phyloP scores from a whole-genome alignment of 179 eudicot species.

The Beta corolliflora region DNA sequence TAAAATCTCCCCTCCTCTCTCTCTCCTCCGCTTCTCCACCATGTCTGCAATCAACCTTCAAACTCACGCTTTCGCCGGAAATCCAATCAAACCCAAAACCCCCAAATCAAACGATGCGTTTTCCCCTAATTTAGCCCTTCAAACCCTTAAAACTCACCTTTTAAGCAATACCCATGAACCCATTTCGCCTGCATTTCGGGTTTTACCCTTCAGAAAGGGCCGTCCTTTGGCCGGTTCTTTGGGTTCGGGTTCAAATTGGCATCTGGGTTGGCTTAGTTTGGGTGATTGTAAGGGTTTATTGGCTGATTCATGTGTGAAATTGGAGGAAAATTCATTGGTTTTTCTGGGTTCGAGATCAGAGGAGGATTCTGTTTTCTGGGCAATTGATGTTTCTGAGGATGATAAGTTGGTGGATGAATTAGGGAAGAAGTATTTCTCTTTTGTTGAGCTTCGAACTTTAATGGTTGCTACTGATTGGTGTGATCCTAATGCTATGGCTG shows the following conservation, averaged over 20 bases:
- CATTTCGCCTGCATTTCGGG: conserved; percentile 54
- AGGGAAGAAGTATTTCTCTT: conserved; percentile 57
- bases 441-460: conserved; percentile 91
- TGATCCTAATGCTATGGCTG: conserved; percentile 67
- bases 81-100: conserved; percentile 62
- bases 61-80: conserved; percentile 83
- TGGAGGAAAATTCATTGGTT: conserved; percentile 66
- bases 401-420: conserved; percentile 51
- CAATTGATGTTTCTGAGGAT: conserved; percentile 70
- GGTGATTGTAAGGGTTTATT: conserved; percentile 51
- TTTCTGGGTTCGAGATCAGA: conserved; percentile 69
- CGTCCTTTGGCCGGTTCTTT: conserved; percentile 62
- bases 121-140: conserved; percentile 63
- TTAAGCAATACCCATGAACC: conserved; percentile 38
- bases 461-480: conserved; percentile 99
- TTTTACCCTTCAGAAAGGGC: conserved; percentile 83
- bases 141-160: conserved; percentile 56
- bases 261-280: conserved; percentile 87
- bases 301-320: conserved; percentile 44
- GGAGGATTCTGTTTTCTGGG: conserved; percentile 82
- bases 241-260: conserved; percentile 54
- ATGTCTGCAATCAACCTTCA: conserved; percentile 50
- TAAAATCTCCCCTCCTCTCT: conserved; percentile 13
- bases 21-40: conserved; percentile 35
- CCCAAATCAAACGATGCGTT: conserved; percentile 52